Evolutionary conservation across 257 asterid species (phyloP).

Genomic region (Nyctanthes arbortristis): DNA sequence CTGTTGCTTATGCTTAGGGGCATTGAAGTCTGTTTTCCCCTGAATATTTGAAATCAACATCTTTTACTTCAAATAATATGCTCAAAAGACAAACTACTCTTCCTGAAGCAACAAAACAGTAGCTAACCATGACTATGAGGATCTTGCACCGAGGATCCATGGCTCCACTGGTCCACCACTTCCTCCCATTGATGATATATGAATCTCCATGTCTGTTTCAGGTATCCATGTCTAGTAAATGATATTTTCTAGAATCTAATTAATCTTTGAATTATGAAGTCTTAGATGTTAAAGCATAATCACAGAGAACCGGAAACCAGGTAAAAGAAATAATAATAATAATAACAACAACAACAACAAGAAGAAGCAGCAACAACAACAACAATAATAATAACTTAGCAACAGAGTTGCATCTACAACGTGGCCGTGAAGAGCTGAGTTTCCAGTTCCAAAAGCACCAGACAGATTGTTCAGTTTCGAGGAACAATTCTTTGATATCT

Average conservation of each 20-base stretch:
- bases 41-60: constrained; percentile 38
- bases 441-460: background rate
- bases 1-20: constrained; percentile 82
- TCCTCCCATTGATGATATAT: constrained; percentile 80
- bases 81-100: background rate
- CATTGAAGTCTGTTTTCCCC: constrained; percentile 92
- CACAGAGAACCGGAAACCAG: background rate
- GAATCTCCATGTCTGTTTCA: constrained; percentile 64
- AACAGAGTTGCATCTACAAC: background rate
- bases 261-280: background rate
- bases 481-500: background rate
- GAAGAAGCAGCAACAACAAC: no score
- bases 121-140: constrained; percentile 90
- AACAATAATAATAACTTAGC: no score
- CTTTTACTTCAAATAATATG: constrained; percentile 5
- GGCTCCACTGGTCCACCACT: constrained; percentile 99
- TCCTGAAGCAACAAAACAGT: background rate
- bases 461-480: background rate
- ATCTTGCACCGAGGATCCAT: constrained; percentile 98
- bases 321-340: no score
- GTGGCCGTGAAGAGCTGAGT: background rate
- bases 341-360: no score
- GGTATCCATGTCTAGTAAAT: constrained; percentile 16
- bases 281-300: constrained; percentile 10
- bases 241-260: background rate